Evolutionary conservation across 257 asterid genomes (phyloP), one percentile per base, ranked within the genome.

Genomic region (Leonotis leonurus): DNA sequence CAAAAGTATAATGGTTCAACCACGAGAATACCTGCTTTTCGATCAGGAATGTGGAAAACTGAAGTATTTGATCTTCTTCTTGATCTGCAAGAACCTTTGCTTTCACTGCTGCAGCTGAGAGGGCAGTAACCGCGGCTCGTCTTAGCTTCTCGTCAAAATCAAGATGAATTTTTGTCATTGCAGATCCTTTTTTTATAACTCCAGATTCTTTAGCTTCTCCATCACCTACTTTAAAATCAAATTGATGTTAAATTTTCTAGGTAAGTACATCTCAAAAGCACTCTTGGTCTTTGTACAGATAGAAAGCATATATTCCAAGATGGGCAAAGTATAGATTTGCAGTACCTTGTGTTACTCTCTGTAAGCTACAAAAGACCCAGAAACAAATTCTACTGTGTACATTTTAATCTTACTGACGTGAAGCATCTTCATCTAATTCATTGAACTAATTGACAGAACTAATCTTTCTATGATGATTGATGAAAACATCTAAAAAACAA

Each of bases 71-170:
- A 44, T 87, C 87, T 78, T 93, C 99, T 84, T 93, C 99, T 60
- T 82, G 83, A 35, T 76, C 86, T n/a, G 97, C 99, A 46, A 93
- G 96, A 80, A 85, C 72, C 87, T 87, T 93, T 55, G 99, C 95
- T 80, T 93, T 93, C 76, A 90, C 82, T 18, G 97, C 97, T 63
- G 95, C 97, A 74, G 95, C 97, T 57, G 99, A 85, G 57, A 93
- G 64, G 74, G 97, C 85, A 60, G 95, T 82, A 62, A 78, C 77
- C 17, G 97, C 96, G 62, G 97, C 97, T 45, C 51, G 74, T 72
- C 72, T 87, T 54, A 93, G 51, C 84, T 84, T 93, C 56, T 39
- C 54, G 25, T 68, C 69, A 43, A 50, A 46, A 60, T 75, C 76
- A 43, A 64, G 67, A 64, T 84, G 74, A 32, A 22, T 75, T 59